These are phyloP conservation scores for Escovopsis sp. DNA, from an alignment of 2,329 filamentous ascomycete species.

Conservation along the genomic window DNA sequence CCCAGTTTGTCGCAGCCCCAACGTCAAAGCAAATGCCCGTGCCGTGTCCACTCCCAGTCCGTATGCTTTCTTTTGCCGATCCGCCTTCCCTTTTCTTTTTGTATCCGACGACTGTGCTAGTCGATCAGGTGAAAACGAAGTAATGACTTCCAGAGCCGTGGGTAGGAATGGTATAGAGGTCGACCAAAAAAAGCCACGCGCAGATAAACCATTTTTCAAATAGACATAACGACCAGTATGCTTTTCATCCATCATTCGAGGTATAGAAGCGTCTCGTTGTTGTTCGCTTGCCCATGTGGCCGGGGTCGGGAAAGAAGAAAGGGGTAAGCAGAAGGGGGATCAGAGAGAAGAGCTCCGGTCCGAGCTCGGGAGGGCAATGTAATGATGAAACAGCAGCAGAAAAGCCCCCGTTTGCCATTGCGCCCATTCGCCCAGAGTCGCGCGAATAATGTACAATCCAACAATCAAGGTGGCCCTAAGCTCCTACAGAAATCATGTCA, in stretches of 20 bases:
- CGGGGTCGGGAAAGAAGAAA: not conserved
- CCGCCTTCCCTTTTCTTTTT: not conserved
- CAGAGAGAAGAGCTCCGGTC: constrained; percentile 1
- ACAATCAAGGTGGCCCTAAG: constrained; percentile 17
- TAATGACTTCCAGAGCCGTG: constrained; percentile 16
- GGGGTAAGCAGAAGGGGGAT: too few relatives aligned
- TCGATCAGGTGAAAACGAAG: constrained; percentile 16
- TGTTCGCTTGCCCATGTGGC: constrained; percentile 10
- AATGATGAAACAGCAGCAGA: constrained; percentile 16
- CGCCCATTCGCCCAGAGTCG: constrained; percentile 22
- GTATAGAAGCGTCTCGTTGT: constrained; percentile 4
- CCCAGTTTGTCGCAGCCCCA: not conserved
- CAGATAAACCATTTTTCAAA: constrained; percentile 6
- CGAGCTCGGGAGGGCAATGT: constrained; percentile 9
- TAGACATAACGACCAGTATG: constrained; percentile 9
- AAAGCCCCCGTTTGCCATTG: constrained; percentile 19
- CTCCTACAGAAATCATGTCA: constrained; percentile 16
- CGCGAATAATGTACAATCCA: constrained; percentile 30
- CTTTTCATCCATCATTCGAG: constrained; percentile 3
- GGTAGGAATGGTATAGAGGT: constrained; percentile 13
- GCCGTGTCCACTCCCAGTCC: not conserved
- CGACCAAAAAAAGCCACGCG: constrained; percentile 10
- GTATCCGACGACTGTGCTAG: constrained; percentile 8
- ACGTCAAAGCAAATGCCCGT: not conserved
- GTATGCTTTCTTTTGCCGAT: not conserved